These are phyloP conservation scores for Coemansia sp. DNA, from an alignment of 371 early-diverging fungal genomes.

Conservation along the genomic window DNA sequence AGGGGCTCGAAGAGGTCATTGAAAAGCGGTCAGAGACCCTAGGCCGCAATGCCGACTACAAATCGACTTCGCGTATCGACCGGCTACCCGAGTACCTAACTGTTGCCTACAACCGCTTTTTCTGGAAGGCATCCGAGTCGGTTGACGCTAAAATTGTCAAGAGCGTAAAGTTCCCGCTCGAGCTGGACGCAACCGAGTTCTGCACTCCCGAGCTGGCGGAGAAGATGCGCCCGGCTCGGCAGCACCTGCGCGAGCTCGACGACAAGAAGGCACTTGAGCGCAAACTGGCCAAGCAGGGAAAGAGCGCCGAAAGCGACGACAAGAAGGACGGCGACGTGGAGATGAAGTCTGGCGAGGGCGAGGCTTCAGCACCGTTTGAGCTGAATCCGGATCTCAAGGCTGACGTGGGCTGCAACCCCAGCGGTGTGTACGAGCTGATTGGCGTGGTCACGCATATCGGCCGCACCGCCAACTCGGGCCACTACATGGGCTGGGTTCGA, in stretches of 20 bases:
- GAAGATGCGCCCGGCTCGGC: conserved; percentile 74
- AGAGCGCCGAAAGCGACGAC: conserved; percentile 21
- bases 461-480: conserved; percentile 59
- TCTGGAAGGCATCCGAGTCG: conserved; percentile 86
- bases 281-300: conserved; percentile 44
- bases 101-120: conserved; percentile 91
- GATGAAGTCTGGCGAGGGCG: conserved; percentile 37
- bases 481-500: conserved; percentile 91
- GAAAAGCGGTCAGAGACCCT: conserved; percentile 88
- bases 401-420: conserved; percentile 80
- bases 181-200: conserved; percentile 82
- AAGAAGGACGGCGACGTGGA: conserved; percentile 46
- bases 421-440: conserved; percentile 77
- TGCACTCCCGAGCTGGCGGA: conserved; percentile 83
- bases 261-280: conserved; percentile 70
- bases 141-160: conserved; percentile 92
- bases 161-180: conserved; percentile 91
- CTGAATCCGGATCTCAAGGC: conserved; percentile 71
- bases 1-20: conserved; percentile 70
- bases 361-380: conserved; percentile 14
- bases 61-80: conserved; percentile 71
- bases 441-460: conserved; percentile 64
- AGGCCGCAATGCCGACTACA: conserved; percentile 76
- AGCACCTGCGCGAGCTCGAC: conserved; percentile 70
- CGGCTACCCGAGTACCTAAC: conserved; percentile 89